Evolutionary conservation across 1,284 basidiomycete genomes (phyloP).

Genomic region (Porogramme epimiltina): DNA sequence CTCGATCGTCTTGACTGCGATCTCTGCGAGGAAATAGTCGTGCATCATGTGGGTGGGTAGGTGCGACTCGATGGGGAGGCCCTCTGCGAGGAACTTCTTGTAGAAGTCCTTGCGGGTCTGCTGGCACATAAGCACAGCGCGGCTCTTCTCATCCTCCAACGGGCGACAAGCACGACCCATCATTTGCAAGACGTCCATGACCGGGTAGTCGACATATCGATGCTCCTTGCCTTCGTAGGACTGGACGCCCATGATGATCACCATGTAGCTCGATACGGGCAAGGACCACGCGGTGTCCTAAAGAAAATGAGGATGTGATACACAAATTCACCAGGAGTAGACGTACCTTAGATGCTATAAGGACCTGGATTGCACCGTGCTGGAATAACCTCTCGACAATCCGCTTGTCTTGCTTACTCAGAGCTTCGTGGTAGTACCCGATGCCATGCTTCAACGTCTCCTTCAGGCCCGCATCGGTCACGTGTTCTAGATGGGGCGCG

Average conservation of each 20-base stretch:
- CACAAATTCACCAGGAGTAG: background rate
- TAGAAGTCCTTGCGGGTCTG: conserved; percentile 97
- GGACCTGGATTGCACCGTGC: conserved; percentile 92
- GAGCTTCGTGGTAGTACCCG: conserved; percentile 95
- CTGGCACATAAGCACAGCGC: conserved; percentile 96
- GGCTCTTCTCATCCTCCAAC: conserved; percentile 80
- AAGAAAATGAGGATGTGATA: background rate
- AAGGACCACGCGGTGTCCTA: conserved; percentile 96
- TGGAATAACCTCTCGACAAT: conserved; percentile 95
- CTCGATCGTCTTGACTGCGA: conserved; percentile 97
- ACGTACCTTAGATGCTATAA: conserved; percentile 88
- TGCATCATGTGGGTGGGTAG: conserved; percentile 86
- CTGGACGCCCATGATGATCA: conserved; percentile 98
- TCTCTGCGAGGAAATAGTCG: conserved; percentile 98
- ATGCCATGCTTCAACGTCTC: conserved; percentile 91
- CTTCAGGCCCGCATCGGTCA: conserved; percentile 77
- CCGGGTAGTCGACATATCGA: conserved; percentile 96
- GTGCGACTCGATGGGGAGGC: conserved; percentile 96
- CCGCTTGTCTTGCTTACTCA: conserved; percentile 88
- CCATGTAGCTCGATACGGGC: conserved; percentile 93
- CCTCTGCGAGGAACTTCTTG: conserved; percentile 97
- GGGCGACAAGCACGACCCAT: conserved; percentile 96
- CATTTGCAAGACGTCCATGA: conserved; percentile 98
- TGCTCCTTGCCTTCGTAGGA: conserved; percentile 95
- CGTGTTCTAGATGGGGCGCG: conserved; percentile 85